Evolutionary conservation across 768 basidiomycete genomes (phyloP), one percentile per base, ranked within the genome.

Genomic region (Auriscalpium vulgare): DNA sequence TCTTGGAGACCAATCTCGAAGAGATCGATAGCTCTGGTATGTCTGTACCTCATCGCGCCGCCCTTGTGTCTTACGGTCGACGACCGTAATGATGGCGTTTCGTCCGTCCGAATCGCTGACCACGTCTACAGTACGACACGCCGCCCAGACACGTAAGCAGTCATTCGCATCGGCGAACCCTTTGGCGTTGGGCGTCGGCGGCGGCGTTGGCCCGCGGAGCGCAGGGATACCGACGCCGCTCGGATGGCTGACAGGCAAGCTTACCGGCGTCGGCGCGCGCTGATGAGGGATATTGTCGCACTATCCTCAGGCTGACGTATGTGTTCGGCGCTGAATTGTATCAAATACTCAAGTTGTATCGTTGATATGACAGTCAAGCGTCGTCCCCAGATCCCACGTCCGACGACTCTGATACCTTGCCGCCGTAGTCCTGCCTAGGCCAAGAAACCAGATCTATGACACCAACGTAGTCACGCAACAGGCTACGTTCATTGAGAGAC

Each of bases 1-100:
- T 98, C 9, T 76, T 98, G 45, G 97, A 99, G 70, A 99, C 95
- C 11, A 92, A 91, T 69, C 84, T 92, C 23, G 88, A 90, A 53
- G 89, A 91, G 66, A 93, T 93, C 55, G 84, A 84, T 62, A 71
- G 63, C 59, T 78, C 84, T 59, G 82, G 91, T 91, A 62, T 52
- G 83, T 68, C 44, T 37, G 34, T 49, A 4, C 45, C n/a, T 14
- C 43, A 38, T 40, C 3, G 21, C 21, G 21, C 21, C 2, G 3
- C 21, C 21, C 21, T 1, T 21, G 1, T 48, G 36, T 36, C 23
- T 13, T 37, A 37, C 50, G 50, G 13, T 10, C 37, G 11, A 8
- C 29, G 21, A 43, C 17, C 7, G 38, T 13, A 1, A 46, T 37
- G 52, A 44, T 53, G 10, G 38, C 51, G 19, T 34, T 16, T 21